Percentiles rank a stretch among this genome's conserved stretches.
Evolutionary conservation across 257 asterid genomes (phyloP).

Genomic region (Solanum medicagineum): DNA sequence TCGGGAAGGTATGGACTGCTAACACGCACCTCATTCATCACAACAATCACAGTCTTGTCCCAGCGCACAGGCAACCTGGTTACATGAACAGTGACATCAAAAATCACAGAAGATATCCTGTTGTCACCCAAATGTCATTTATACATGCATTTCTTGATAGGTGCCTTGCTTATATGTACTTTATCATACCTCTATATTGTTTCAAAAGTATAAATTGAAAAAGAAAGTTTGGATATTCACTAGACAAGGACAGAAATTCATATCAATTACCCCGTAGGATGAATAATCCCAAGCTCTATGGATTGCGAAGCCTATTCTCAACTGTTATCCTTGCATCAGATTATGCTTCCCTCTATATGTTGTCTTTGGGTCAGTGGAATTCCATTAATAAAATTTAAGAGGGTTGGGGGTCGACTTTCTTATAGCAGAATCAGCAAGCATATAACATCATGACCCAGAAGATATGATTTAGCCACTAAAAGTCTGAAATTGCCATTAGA

Average conservation of each 20-base stretch:
- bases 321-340: background rate
- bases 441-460: background rate
- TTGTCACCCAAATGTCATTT: background rate
- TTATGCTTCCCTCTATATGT: background rate
- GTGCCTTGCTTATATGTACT: background rate
- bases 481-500: background rate
- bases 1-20: slow-evolving; percentile 90
- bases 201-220: background rate
- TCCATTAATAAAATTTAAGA: background rate
- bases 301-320: background rate
- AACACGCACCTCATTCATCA: slow-evolving; percentile 94
- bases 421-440: background rate
- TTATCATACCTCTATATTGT: background rate
- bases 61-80: slow-evolving; percentile 92
- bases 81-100: slow-evolving; percentile 1
- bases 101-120: background rate
- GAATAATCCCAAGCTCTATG: background rate
- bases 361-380: background rate
- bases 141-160: background rate
- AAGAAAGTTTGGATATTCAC: background rate
- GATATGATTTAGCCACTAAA: background rate
- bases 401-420: background rate
- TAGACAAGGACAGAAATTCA: background rate
- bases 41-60: slow-evolving; percentile 87
- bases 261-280: background rate